Conservation (phyloP, 768 basidiomycete genomes). For the Psilocybe subaeruginosa region DNA sequence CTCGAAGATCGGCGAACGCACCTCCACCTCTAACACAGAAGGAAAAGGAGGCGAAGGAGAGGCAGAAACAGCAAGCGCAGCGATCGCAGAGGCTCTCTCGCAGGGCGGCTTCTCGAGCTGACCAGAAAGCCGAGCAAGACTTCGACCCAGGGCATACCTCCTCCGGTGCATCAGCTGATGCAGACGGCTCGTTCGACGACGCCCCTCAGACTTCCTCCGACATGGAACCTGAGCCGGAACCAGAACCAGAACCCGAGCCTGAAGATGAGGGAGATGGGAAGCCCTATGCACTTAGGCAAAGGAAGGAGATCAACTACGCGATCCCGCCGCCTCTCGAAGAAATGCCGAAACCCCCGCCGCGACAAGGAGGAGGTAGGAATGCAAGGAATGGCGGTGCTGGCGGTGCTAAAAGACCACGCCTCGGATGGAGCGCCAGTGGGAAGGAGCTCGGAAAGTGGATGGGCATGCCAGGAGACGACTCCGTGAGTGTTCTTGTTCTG, state of each 20-base stretch:
- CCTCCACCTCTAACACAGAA: constrained; percentile 11
- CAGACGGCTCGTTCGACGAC: constrained; percentile 63
- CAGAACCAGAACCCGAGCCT: constrained; percentile 45
- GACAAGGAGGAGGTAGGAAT: constrained; percentile 32
- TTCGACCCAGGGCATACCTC: constrained; percentile 47
- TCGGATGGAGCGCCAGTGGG: constrained; percentile 81
- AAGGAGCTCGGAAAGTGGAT: constrained; percentile 80
- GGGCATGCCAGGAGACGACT: constrained; percentile 74
- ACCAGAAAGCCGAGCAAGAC: constrained; percentile 39
- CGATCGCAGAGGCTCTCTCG: constrained; percentile 31
- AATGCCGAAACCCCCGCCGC: constrained; percentile 49
- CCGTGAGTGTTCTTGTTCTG: constrained; percentile 40
- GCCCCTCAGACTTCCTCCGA: constrained; percentile 50
- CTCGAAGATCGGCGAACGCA: constrained; percentile 2
- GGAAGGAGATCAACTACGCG: constrained; percentile 76
- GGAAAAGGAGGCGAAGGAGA: constrained; percentile 13
- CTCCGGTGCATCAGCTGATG: constrained; percentile 53
- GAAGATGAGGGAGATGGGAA: constrained; percentile 56
- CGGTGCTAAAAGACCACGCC: constrained; percentile 39
- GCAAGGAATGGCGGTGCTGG: constrained; percentile 33
- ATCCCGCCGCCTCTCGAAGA: constrained; percentile 85
- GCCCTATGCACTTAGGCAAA: constrained; percentile 68
- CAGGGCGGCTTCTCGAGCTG: constrained; percentile 28
- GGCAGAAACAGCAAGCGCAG: constrained; percentile 20
- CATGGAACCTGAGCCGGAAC: constrained; percentile 43